Base-by-base conservation (phyloP, 2,329 filamentous ascomycete species). In the Bipolaris zeicola region DNA sequence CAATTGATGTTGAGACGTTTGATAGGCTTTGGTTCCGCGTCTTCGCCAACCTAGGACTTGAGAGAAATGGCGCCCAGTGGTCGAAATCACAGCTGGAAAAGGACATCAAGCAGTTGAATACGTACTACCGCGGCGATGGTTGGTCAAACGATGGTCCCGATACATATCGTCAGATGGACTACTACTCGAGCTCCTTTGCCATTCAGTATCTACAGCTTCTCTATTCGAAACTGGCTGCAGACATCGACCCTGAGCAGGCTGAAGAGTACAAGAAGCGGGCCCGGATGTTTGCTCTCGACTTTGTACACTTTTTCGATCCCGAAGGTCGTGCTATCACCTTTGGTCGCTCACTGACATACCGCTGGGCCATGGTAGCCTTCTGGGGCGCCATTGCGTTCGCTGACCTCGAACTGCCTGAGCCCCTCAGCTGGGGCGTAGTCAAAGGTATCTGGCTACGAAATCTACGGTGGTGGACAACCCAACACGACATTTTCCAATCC, bases 321-420 rank as follows among this genome's bases (percentile, higher is more conserved):
- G 83, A 90, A 71, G 90, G 83, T 71, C 82, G 89, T 22, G 83
- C 88, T 1, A 89, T 92, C 49, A 90, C 90, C 0, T 94, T 92
- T 63, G 90, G 90, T 3, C 84, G 90, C 45, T 91, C 88, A 50
- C 83, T 93, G 47, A 90, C 89, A 6, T 94, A 94, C 72, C 85
- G 90, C n/a, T 93, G 92, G 73, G 90, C 89, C 46, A 92, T 92
- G 87, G 87, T 89, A n/a, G 89, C 87, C 0, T 93, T 93, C 77
- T 93, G 90, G 90, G 87, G 89, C 11, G 88, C 89, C 0, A 77
- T 92, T 26, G 90, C 89, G 1, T 92, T 91, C 66, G 89, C 89
- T 3, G 87, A 87, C 62, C 87, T 92, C 48, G 88, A 91, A 50
- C 81, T 92, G 5, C 89, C 89, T 0, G 81, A 81, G 6, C 89